phyloP scores from a whole-genome alignment of 2,329 filamentous ascomycete species.

The Fusarium irregulare region DNA sequence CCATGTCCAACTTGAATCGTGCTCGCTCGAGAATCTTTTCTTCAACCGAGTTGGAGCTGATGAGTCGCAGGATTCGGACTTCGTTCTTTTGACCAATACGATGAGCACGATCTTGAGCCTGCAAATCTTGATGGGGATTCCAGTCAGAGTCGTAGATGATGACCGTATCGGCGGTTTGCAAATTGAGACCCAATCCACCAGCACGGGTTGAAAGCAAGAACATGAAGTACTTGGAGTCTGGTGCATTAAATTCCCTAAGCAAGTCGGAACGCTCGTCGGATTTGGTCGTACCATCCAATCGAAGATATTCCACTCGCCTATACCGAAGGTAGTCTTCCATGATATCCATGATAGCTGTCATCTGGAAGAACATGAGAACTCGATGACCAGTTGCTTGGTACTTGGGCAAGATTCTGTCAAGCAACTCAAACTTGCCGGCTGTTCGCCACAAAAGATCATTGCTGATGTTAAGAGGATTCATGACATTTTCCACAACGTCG shows the following conservation, averaged over 20 bases:
- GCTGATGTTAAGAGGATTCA: slow-evolving; percentile 89
- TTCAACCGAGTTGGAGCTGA: slow-evolving; percentile 96
- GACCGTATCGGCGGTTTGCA: slow-evolving; percentile 98
- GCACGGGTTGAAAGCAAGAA: slow-evolving; percentile 98
- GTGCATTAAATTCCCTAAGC: slow-evolving; percentile 88
- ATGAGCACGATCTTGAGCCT: slow-evolving; percentile 99
- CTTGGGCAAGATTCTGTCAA: slow-evolving; percentile 93
- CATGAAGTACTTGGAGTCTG: slow-evolving; percentile 93
- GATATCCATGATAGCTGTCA: slow-evolving; percentile 99
- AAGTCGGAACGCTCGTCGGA: slow-evolving; percentile 96
- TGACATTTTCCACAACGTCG: slow-evolving; percentile 96
- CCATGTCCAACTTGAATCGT: slow-evolving; percentile 98
- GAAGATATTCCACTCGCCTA: slow-evolving; percentile 85
- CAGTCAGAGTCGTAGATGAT: slow-evolving; percentile 99
- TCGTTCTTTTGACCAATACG: slow-evolving; percentile 99
- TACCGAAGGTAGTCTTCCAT: slow-evolving; percentile 98
- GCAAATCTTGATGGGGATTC: slow-evolving; percentile 99
- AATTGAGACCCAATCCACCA: slow-evolving; percentile 94
- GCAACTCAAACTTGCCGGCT: slow-evolving; percentile 94
- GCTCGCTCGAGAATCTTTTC: slow-evolving; percentile 98
- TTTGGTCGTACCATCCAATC: slow-evolving; percentile 96
- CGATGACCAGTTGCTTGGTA: slow-evolving; percentile 92
- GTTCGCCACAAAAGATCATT: slow-evolving; percentile 97
- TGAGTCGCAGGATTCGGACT: slow-evolving; percentile 93
- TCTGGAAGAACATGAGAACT: slow-evolving; percentile 99